Evolutionary conservation across 768 basidiomycete genomes (phyloP), one percentile per base, ranked within the genome.

Genomic region (Sarcomyxa edulis): DNA sequence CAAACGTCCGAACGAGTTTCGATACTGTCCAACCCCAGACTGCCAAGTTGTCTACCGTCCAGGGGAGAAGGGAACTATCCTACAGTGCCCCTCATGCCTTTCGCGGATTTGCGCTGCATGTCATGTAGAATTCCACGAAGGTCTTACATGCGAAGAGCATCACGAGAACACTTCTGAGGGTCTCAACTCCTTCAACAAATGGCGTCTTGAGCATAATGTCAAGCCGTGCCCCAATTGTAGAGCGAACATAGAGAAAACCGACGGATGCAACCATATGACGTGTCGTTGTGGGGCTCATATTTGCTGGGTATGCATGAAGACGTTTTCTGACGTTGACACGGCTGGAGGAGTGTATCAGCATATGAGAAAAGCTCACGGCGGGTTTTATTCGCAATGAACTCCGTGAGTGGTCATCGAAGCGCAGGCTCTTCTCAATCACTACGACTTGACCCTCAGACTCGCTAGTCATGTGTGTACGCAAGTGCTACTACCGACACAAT

Each of bases 71-170:
- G 73, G 72, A 15, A 64, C 70, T 5, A 61, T 73, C 7, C 54
- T 87, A 24, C 80, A 80, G 38, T 89, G 86, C 37, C 84, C 83
- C 1, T 76, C 78, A 2, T 89, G 86, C 50, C 68, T 84, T 12
- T 50, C 69, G 5, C 70, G 76, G n/a, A 82, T 88, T 32, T 89
- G 86, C 50, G 62, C 81, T 0, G 56, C 65, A 25, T 89, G 86
- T 48, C 59, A 70, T 35, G 50, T 56, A 3, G 65, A 71, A 16
- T 66, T 64, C 5, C 46, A 48, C 37, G 46, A 48, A 28, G 46
- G 46, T 10, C 16, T 48, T 22, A 36, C 46, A 9, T 48, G 46
- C 32, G 33, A 14, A 5, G 20, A 43, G 33, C 42, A 43, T 18
- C 18, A 22, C 10, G 42, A 43, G 11, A 43, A 43, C 29, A 15